Evolutionary conservation across 148 eudicot species (phyloP), one percentile per base, ranked within the genome.

Genomic region (Silene conica): DNA sequence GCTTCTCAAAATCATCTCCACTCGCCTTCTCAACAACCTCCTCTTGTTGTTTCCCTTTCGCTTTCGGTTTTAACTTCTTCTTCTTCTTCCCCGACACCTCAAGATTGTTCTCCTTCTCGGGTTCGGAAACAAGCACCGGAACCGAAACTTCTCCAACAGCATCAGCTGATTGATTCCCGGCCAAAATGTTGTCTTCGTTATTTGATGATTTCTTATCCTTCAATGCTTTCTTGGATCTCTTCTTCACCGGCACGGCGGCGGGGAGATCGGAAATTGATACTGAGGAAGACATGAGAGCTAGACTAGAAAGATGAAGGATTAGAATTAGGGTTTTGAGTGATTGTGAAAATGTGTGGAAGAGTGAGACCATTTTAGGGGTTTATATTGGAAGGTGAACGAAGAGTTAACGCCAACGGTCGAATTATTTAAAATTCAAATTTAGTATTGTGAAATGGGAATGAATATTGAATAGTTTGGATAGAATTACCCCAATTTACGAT

Each of bases 31-130:
- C 71, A 22, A 20, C 61, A 16, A 20, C 34, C 43, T 69, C 76
- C 1, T 73, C 73, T 6, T 26, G 8, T 11, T 77, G 60, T 74
- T 85, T 85, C 22, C 77, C 43, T 38, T 79, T 83, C 20, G 85
- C 81, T 67, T 85, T 88, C 21, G 83, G 38, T 70, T 88, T 90
- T 87, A 52, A 3, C 41, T 67, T 67, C 38, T 25, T 5, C 70
- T 25, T 5, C 70, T 83, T 80, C 72, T 72, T 86, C 67, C 52
- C 80, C 7, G 87, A 80, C 14, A 22, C 71, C 74, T 80, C 90
- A 18, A 65, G 79, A 64, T 89, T 93, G 63, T 93, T 93, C 89
- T 90, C 96, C 78, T 90, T 93, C 26, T 28, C 55, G 11, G 23
- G 20, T 15, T 21, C 84, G 81, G 81, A 46, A 23, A 58, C 76